phyloP scores from a whole-genome alignment of 495 filamentous ascomycete species.

The Geoglossum glabrum region DNA sequence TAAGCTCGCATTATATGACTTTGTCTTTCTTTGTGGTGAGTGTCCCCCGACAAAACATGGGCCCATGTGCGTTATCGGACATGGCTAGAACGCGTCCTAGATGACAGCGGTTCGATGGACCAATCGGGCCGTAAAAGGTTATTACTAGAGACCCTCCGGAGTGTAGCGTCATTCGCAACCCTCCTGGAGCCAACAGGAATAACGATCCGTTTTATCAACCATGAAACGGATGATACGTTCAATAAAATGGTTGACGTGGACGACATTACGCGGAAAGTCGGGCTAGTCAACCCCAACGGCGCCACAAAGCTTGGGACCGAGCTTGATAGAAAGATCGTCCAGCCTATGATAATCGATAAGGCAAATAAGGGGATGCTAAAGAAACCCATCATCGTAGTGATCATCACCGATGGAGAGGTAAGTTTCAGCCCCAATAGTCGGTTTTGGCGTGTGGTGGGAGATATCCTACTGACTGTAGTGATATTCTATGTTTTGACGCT shows the following conservation, averaged over 20 bases:
- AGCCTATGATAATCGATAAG: constrained; percentile 1
- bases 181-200: background rate
- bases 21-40: constrained; percentile 3
- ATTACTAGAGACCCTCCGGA: background rate
- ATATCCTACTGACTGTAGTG: no score
- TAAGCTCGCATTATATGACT: background rate
- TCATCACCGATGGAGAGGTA: constrained; percentile 2
- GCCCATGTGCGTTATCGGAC: no score
- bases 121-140: background rate
- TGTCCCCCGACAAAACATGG: background rate
- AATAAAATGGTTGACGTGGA: background rate
- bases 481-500: background rate
- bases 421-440: background rate
- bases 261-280: background rate
- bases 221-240: background rate
- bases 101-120: constrained; percentile 1
- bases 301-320: background rate
- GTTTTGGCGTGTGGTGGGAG: no score
- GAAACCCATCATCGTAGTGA: constrained; percentile 1
- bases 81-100: background rate
- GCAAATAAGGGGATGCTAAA: background rate
- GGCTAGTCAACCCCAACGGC: background rate
- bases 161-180: background rate
- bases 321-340: background rate
- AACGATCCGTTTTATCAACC: background rate